These are phyloP conservation scores for Singerocomus rubriflavus DNA, from an alignment of 1,284 basidiomycete genomes.

Conservation along the genomic window DNA sequence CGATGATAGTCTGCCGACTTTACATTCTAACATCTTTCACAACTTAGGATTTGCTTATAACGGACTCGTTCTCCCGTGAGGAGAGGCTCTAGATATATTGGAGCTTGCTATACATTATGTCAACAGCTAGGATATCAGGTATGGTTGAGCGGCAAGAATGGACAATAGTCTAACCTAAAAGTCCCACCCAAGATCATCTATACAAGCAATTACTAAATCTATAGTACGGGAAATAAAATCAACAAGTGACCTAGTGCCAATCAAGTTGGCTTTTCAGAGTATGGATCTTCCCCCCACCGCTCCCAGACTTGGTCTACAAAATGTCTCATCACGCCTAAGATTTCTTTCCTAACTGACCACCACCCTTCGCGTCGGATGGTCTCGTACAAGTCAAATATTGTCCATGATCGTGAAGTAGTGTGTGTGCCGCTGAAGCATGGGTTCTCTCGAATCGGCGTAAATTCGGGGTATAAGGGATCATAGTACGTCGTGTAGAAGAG, in stretches of 20 bases:
- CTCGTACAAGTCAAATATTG: constrained; percentile 29
- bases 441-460: constrained; percentile 38
- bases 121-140: no score
- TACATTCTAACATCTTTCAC: constrained; percentile 6
- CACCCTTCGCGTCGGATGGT: constrained; percentile 30
- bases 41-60: constrained; percentile 30
- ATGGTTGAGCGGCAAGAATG: no score
- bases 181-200: constrained; percentile 5
- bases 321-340: constrained; percentile 22
- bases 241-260: constrained; percentile 12
- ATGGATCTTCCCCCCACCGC: constrained; percentile 29
- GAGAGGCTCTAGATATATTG: constrained; percentile 23
- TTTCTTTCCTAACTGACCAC: constrained; percentile 24
- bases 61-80: constrained; percentile 34
- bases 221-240: constrained; percentile 13
- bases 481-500: constrained; percentile 62
- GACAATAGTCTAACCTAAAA: no score
- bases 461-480: constrained; percentile 69
- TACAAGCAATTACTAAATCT: constrained; percentile 18
- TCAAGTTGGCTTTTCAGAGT: constrained; percentile 33
- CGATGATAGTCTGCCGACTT: neutral
- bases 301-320: constrained; percentile 31
- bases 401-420: constrained; percentile 27
- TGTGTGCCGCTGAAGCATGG: constrained; percentile 23
- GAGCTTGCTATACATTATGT: no score